Conservation (phyloP, 192 early-diverging fungal genomes). For the Chytriomyces sp. region DNA sequence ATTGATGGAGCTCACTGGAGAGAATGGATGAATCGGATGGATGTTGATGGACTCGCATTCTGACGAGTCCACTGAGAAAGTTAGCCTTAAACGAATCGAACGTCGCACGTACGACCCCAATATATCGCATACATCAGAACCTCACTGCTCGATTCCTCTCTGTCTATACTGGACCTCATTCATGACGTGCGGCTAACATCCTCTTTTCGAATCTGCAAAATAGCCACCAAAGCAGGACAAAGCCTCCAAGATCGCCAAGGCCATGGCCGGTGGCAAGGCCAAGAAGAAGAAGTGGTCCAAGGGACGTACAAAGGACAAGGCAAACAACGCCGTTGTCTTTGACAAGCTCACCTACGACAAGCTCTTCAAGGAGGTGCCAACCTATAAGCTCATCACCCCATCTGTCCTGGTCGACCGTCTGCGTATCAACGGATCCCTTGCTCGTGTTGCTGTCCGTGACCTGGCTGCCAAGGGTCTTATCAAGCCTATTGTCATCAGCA, state of each 20-base stretch:
- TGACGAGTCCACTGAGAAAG: too few species aligned
- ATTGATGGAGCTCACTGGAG: too few species aligned
- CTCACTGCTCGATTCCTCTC: too few species aligned
- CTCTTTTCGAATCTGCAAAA: background rate
- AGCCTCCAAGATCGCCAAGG: conserved; percentile 38
- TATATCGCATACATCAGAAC: too few species aligned
- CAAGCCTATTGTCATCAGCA: conserved; percentile 87
- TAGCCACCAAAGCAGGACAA: conserved; percentile 37
- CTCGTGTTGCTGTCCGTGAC: conserved; percentile 93
- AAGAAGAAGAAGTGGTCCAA: conserved; percentile 97
- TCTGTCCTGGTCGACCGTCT: conserved; percentile 99
- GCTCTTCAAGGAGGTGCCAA: conserved; percentile 99
- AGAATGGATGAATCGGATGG: too few species aligned
- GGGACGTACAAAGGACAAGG: conserved; percentile 99
- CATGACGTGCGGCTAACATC: too few species aligned
- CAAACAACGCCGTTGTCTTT: conserved; percentile 98
- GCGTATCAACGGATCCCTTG: conserved; percentile 96
- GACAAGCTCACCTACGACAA: conserved; percentile 97
- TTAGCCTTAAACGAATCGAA: too few species aligned
- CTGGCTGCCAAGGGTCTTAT: conserved; percentile 91
- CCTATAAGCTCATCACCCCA: conserved; percentile 99
- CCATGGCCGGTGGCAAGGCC: conserved; percentile 37
- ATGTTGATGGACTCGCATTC: too few species aligned
- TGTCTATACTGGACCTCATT: too few species aligned
- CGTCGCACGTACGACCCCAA: too few species aligned